Percentiles rank a stretch among this genome's conserved stretches.
Conservation (phyloP, 805 yeast genomes). For the Barnettozyma vustinii region DNA sequence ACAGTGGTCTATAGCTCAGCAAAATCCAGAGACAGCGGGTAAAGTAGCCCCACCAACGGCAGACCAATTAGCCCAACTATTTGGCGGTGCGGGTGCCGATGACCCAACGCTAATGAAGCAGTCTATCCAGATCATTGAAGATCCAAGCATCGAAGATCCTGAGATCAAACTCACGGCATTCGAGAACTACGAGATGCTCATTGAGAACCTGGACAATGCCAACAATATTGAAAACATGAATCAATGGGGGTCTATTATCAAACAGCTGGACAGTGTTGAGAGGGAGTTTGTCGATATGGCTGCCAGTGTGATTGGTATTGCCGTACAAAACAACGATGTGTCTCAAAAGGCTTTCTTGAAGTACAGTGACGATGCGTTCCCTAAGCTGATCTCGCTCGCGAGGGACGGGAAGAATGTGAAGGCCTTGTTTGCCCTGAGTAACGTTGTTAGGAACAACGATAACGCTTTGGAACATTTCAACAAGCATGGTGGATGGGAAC, state of each 20-base stretch:
- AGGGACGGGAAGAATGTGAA: constrained; percentile 41
- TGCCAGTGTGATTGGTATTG: constrained; percentile 77
- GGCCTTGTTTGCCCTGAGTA: constrained; percentile 73
- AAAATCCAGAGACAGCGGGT: constrained; percentile 61
- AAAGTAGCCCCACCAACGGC: constrained; percentile 73
- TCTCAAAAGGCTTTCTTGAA: constrained; percentile 64
- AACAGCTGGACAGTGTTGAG: constrained; percentile 40
- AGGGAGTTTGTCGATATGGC: constrained; percentile 49
- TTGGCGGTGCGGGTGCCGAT: constrained; percentile 66
- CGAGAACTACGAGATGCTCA: constrained; percentile 89
- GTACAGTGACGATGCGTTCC: constrained; percentile 39
- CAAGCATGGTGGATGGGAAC: constrained; percentile 55
- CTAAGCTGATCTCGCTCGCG: constrained; percentile 40
- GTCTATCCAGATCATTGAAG: constrained; percentile 53
- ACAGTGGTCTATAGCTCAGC: constrained; percentile 89
- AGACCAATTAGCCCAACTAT: constrained; percentile 69
- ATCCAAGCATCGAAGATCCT: constrained; percentile 46
- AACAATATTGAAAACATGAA: constrained; percentile 80
- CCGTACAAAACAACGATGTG: constrained; percentile 84
- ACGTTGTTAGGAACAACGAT: constrained; percentile 63
- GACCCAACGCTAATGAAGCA: constrained; percentile 86
- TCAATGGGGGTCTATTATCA: constrained; percentile 72
- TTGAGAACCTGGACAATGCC: constrained; percentile 92
- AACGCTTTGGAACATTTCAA: constrained; percentile 52
- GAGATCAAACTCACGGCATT: constrained; percentile 71